Conservation (phyloP, 306 rosid species). For the Cicer pinnatifidum region DNA sequence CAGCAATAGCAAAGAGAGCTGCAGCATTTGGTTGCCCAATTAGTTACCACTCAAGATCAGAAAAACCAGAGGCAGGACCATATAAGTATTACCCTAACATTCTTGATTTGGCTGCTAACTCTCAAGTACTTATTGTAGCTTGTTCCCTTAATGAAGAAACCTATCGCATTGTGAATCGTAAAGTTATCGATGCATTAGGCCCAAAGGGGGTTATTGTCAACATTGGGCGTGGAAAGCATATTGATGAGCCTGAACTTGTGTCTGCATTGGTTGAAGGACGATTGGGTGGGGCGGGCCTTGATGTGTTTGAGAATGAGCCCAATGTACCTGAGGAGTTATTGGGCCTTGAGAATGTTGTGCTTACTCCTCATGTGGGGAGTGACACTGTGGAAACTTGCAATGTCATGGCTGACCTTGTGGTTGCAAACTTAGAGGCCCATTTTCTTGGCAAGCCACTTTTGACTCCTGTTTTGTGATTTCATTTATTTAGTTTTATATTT, state of each 20-base stretch:
- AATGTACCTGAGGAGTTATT: slow-evolving; percentile 58
- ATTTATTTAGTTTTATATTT: not conserved
- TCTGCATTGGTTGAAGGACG: slow-evolving; percentile 63
- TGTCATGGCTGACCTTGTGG: slow-evolving; percentile 71
- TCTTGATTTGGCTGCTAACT: slow-evolving; percentile 59
- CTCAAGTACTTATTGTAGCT: slow-evolving; percentile 59
- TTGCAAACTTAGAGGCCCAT: slow-evolving; percentile 66
- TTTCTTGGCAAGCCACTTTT: slow-evolving; percentile 58
- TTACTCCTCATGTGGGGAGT: slow-evolving; percentile 67
- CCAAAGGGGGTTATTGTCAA: slow-evolving; percentile 70
- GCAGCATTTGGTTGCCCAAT: slow-evolving; percentile 63
- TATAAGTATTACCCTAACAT: slow-evolving; percentile 59
- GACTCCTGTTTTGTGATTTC: slow-evolving; percentile 52
- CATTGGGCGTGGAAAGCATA: slow-evolving; percentile 62
- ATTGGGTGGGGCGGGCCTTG: slow-evolving; percentile 75
- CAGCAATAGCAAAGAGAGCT: slow-evolving; percentile 72
- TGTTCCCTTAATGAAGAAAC: slow-evolving; percentile 66
- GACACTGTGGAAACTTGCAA: slow-evolving; percentile 66
- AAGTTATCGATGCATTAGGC: slow-evolving; percentile 68
- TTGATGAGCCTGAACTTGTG: slow-evolving; percentile 63
- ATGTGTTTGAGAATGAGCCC: slow-evolving; percentile 77
- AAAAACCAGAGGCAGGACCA: slow-evolving; percentile 50
- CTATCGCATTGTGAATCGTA: slow-evolving; percentile 60
- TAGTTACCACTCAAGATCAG: slow-evolving; percentile 60
- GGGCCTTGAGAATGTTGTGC: slow-evolving; percentile 64